A percentile compares a stretch with the other conserved stretches of the same genome.
Conservation (phyloP, 805 yeast species). For the Starmerella cellae region DNA sequence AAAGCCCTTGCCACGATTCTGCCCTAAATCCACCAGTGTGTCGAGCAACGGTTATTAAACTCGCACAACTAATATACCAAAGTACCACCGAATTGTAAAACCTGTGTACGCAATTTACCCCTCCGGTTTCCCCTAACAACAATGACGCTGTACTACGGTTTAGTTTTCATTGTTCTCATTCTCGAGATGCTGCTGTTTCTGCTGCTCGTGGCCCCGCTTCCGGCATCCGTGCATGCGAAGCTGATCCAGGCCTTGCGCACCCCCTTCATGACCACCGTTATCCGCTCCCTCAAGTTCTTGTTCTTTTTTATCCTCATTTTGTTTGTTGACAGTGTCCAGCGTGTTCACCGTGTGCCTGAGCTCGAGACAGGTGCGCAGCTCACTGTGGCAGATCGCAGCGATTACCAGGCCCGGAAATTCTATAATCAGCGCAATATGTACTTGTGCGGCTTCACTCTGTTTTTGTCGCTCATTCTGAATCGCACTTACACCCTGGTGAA, state of each 20-base stretch:
- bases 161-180: slow-evolving; percentile 60
- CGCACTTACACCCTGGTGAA: slow-evolving; percentile 73
- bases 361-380: slow-evolving; percentile 34
- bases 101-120: no score
- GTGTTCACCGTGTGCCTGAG: slow-evolving; percentile 51
- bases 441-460: slow-evolving; percentile 87
- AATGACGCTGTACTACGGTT: slow-evolving; percentile 35
- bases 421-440: slow-evolving; percentile 95
- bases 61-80: background rate
- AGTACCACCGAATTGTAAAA: no score
- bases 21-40: no score
- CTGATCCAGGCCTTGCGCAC: slow-evolving; percentile 48
- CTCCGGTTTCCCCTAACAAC: background rate
- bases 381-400: slow-evolving; percentile 49
- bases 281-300: slow-evolving; percentile 65
- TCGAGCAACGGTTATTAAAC: background rate
- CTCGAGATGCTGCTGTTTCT: slow-evolving; percentile 69
- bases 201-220: slow-evolving; percentile 72
- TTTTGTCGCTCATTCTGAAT: slow-evolving; percentile 69
- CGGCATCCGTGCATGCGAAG: slow-evolving; percentile 57
- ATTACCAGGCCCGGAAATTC: slow-evolving; percentile 79
- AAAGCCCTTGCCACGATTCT: no score
- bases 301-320: slow-evolving; percentile 71
- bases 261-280: slow-evolving; percentile 56
- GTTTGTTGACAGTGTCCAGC: slow-evolving; percentile 77